Conservation (phyloP, 23 red algal genomes). For the Chondrus crispus region DNA sequence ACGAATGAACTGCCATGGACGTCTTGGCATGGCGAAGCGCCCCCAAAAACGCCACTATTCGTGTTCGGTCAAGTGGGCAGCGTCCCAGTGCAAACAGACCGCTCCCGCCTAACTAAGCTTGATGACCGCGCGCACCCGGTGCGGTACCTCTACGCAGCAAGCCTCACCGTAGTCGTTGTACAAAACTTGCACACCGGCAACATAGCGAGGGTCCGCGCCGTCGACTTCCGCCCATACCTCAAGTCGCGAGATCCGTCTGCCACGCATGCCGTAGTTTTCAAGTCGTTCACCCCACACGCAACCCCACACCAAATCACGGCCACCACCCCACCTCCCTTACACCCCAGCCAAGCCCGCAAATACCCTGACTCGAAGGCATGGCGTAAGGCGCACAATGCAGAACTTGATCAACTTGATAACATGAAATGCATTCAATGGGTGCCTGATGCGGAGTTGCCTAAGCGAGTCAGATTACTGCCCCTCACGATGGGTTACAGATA, state of each 20-base stretch:
- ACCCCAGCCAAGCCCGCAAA: neutral
- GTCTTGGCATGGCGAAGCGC: neutral
- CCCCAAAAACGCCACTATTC: neutral
- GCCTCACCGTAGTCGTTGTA: neutral
- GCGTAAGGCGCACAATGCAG: neutral
- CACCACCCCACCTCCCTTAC: neutral
- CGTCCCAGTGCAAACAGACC: neutral
- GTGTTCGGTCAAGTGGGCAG: neutral
- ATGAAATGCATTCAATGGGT: neutral
- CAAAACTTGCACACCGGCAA: neutral
- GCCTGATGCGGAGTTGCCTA: neutral
- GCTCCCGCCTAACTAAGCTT: neutral
- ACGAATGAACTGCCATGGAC: neutral
- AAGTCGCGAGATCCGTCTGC: neutral
- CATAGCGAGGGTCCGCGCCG: neutral
- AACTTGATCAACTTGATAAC: conserved; percentile 31
- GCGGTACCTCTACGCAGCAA: neutral
- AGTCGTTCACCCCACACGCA: neutral
- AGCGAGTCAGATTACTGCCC: neutral
- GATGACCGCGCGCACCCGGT: neutral
- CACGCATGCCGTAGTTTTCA: neutral
- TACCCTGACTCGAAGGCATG: conserved; percentile 28
- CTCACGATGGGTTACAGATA: conserved; percentile 33
- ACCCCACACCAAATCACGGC: neutral
- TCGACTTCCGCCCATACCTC: conserved; percentile 25